Base-by-base conservation (phyloP, 169 alveolate species). In the Sarcocystis neurona region DNA sequence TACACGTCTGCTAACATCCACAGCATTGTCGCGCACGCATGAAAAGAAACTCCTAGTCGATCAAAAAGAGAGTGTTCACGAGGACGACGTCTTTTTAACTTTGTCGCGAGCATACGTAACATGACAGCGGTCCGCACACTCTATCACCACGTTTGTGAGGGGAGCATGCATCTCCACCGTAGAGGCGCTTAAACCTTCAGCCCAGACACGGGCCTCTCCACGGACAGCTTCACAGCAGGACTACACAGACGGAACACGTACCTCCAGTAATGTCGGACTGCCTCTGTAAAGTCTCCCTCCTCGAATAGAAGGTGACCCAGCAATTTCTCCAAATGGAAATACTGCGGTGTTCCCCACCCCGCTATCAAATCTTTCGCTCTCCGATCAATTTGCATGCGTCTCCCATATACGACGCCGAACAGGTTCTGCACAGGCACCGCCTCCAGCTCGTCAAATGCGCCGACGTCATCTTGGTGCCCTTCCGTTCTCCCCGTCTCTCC, bases 241-340 rank as follows among this genome's bases (percentile, higher is more conserved):
- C n/a, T n/a, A 53, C 30, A 15, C 66, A 12, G 66, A 53, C 12
- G 30, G 41, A 39, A 4, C 46, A n/a, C 74, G 34, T 0, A 44
- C 84, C 84, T 63, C 84, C 84, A 84, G 56, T 63, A 68, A 15
- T 46, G 75, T 18, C 72, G 63, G 23, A 84, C 37, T 39, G 89
- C 80, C 0, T 66, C 74, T 1, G 39, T 30, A 32, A 8, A 84
- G 84, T 44, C 15, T 15, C 47, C 84, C 6, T 18, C 56, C 47
- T 84, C 84, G 53, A 84, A 68, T 43, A 32, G 32, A 6, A 66
- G 58, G 39, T 68, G 89, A 18, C 89, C 89, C 8, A 66, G 84
- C 60, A 84, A 48, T 41, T 63, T 66, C 84, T 63, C 89, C 58
- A 63, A 37, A 48, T 74, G 39, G 48, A 68, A n/a, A 44, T 44